phyloP scores from a whole-genome alignment of 768 basidiomycete species.

The Suillus cothurnatus region DNA sequence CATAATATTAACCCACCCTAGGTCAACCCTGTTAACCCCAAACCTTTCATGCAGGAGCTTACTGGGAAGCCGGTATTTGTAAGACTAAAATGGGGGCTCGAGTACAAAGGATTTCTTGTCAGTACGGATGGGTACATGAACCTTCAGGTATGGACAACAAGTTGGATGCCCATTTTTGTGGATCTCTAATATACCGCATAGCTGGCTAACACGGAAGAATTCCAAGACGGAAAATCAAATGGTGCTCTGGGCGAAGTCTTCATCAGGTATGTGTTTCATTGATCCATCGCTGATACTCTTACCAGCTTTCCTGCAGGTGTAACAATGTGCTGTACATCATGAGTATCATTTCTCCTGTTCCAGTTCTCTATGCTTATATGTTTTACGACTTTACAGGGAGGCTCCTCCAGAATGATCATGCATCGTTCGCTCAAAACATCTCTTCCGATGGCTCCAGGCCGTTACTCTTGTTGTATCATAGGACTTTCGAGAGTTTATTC shows the following conservation, averaged over 20 bases:
- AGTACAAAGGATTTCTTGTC: constrained; percentile 99
- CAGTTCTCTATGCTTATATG: constrained; percentile 21
- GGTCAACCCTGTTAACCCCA: constrained; percentile 96
- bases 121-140: constrained; percentile 99
- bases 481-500: neutral
- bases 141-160: constrained; percentile 68
- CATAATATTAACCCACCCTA: constrained; percentile 31
- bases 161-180: neutral
- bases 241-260: constrained; percentile 99
- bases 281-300: constrained; percentile 1
- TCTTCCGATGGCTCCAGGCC: neutral
- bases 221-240: constrained; percentile 92
- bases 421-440: neutral
- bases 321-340: constrained; percentile 97
- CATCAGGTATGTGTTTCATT: constrained; percentile 69
- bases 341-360: constrained; percentile 46
- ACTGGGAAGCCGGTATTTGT: constrained; percentile 97
- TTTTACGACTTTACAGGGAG: constrained; percentile 62
- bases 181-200: constrained; percentile 32
- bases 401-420: constrained; percentile 53
- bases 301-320: constrained; percentile 53
- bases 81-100: constrained; percentile 96
- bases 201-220: constrained; percentile 99
- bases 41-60: constrained; percentile 97
- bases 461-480: constrained; percentile 6